Base-by-base conservation (phyloP, 345 rosid species). In the Lenwebbia sp. region DNA sequence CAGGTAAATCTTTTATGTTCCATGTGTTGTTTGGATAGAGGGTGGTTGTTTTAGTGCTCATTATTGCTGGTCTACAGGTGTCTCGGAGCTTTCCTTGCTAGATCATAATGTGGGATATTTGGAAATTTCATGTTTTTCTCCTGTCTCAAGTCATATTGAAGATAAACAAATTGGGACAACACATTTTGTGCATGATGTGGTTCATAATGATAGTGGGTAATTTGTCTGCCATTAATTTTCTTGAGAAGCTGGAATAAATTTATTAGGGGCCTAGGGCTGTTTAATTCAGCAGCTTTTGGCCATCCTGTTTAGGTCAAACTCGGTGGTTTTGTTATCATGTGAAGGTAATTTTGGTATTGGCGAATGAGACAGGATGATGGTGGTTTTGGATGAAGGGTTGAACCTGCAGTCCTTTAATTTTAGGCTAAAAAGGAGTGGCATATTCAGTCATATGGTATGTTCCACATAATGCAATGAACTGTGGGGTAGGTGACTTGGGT, bases 1-100 rank as follows among this genome's bases (percentile, higher is more conserved):
- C 99, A 95, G 98, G 99, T 96, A 82, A 83, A 82, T 25, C 41
- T 40, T 40, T 52, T 50, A 7, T 26, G 2, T 70, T 70, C 13
- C 26, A 0, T 70, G 22, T 70, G 81, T 37, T 10, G 13, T 70
- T 70, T 33, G 47, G 26, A 70, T 10, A 47, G 23, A 70, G 81
- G 25, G 25, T 37, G 40, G 81, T 70, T 70, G 81, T 37, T 70
- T 37, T 37, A 70, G 47, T 37, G 41, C 44, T 65, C 0, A 19
- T 70, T 70, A 1, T 70, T 70, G 26, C 47, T 22, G 25, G 81
- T 70, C 26, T 70, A 19, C 26, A 5, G 81, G 47, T 37, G 81
- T 70, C 47, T 70, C 13, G 11, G 47, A 70, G 47, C 81, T 70
- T 70, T 37, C 26, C 81, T 70, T 70, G 47, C 47, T 70, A 37